Evolutionary conservation across 2,329 filamentous ascomycete species (phyloP), one percentile per base, ranked within the genome.

Genomic region (Colletotrichum sp.): DNA sequence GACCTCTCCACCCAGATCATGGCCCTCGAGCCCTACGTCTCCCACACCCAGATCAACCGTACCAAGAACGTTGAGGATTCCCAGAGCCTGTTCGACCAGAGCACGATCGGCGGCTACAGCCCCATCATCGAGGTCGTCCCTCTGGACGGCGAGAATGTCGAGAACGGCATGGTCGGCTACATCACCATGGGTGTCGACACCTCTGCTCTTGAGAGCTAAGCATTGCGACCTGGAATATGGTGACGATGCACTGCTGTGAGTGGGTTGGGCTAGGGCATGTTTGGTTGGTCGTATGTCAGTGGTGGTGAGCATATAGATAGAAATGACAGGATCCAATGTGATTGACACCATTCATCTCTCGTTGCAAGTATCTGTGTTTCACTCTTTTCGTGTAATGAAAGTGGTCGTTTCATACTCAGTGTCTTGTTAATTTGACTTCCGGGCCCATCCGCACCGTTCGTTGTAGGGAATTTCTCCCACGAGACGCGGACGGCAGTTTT

Each of bases 21-120:
- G 72, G 78, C 80, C 11, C 82, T 82, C 0, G 78, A 81, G 4
- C 89, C 90, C 1, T 89, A 90, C 79, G 79, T 76, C 38, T 79
- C 79, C 66, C 90, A 89, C 79, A 85, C 67, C 59, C 58, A 65
- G 67, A 70, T 70, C 59, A 57, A 70, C 43, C 67, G 67, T 47
- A 70, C 67, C 33, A 70, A 59, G 24, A 70, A 70, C 59, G 67
- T 27, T 33, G 24, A 64, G 21, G 67, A 70, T 7, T 63, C 59
- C 8, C 54, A 18, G 54, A 34, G 43, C 43, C 34, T 70, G 31
- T 65, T 70, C 27, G 59, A 51, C 54, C 54, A 65, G 21, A 51
- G 51, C 33, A n/a, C 13, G 3, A 11, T 34, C 18, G 59, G 59
- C 13, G 62, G 24, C 43, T 70, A 62, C 43, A 70, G 64, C 59